phyloP scores from a whole-genome alignment of 768 basidiomycete genomes.

The Austroboletus eburneus region DNA sequence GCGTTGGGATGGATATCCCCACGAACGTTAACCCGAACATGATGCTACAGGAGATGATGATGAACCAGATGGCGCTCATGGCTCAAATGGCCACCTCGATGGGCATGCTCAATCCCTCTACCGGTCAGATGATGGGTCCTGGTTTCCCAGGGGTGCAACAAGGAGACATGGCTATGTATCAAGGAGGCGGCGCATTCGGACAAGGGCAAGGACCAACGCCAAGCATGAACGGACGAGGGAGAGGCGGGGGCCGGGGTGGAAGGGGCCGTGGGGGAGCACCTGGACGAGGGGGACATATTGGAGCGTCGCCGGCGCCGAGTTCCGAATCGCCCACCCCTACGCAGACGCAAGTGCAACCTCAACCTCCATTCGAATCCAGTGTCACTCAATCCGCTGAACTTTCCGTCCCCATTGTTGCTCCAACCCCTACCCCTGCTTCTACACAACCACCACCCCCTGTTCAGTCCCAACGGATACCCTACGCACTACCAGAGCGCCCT shows the following conservation, averaged over 20 bases:
- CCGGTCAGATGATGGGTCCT: constrained; percentile 52
- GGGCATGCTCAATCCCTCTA: constrained; percentile 65
- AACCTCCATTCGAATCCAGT: constrained; percentile 12
- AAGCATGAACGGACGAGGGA: constrained; percentile 36
- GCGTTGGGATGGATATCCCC: constrained; percentile 39
- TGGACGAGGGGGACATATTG: constrained; percentile 40
- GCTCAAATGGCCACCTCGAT: constrained; percentile 85
- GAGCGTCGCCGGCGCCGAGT: constrained; percentile 20
- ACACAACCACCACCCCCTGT: constrained; percentile 4
- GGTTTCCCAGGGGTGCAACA: constrained; percentile 60
- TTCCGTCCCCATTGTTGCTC: constrained; percentile 20
- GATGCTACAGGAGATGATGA: constrained; percentile 85
- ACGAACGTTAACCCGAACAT: constrained; percentile 63
- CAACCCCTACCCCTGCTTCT: constrained; percentile 27
- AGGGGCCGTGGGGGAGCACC: constrained; percentile 42
- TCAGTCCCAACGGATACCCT: constrained; percentile 39
- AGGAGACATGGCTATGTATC: constrained; percentile 46
- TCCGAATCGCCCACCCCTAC: constrained; percentile 17
- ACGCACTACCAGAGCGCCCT: constrained; percentile 68
- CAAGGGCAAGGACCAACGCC: constrained; percentile 18
- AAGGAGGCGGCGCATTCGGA: constrained; percentile 25
- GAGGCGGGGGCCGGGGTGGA: constrained; percentile 44
- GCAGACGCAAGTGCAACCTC: constrained; percentile 20
- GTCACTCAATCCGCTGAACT: constrained; percentile 7
- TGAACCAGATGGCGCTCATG: constrained; percentile 92